Base-by-base conservation (phyloP, 2,329 filamentous ascomycete genomes). In the Xylariaceae sp. region DNA sequence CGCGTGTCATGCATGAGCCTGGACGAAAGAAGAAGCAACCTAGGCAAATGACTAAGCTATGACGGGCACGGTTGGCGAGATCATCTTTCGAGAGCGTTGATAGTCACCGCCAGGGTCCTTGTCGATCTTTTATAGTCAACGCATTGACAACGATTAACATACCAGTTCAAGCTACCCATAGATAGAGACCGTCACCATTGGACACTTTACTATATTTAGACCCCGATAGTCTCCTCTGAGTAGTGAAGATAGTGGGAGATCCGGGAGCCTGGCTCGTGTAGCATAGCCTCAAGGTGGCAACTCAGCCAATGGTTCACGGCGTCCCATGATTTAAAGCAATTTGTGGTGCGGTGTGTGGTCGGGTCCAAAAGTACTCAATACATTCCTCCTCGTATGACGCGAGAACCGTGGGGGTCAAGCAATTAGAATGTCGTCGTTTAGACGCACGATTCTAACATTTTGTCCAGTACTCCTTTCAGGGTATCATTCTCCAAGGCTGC, bases 401-500 rank as follows among this genome's bases (percentile, higher is more conserved):
- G 27, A 21, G 39, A 7, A 24, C 21, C n/a, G 42, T 8, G 27
- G 27, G 39, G 33, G 24, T 29, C 26, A 39, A 39, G 36, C n/a
- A 30, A 46, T 21, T 10, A 29, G 33, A n/a, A 42, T 6, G 30
- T 24, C 10, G 16, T 21, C 18, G 20, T 18, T 75, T 66, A 90
- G 60, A 83, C 81, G 73, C 91, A 96, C 1, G 89, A 93, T 70
- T 91, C 86, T 58, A 97, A 80, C 94, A 99, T 97, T 74, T 94
- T 96, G 70, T 90, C 86, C 59, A 99, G 80, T 26, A 97, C 90
- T 33, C 86, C 86, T 79, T 91, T 91, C 55, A 99, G 77, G 1
- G 90, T 95, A 51, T 90, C 89, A 70, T 99, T 99, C 74, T 97
- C 94, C 64, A 97, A 77, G 6, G 94, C 94, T 8, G 94, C 94